Base-by-base conservation (phyloP, 768 basidiomycete species). In the Boletus insuetus region DNA sequence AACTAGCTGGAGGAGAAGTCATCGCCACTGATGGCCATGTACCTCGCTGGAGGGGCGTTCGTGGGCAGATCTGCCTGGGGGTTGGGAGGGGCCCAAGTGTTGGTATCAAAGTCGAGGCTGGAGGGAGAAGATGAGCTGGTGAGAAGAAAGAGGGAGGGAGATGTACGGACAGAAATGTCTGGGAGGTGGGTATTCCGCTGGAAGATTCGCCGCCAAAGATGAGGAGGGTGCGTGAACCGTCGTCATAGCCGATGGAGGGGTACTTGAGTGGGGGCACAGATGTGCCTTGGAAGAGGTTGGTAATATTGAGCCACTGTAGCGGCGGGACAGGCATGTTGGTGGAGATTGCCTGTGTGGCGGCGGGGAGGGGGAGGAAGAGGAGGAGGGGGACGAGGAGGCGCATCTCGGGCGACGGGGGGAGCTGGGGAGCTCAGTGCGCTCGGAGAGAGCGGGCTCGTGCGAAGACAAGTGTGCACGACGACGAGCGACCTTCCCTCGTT, bases 1-100 rank as follows among this genome's bases (percentile, higher is more conserved):
- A 54, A 89, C 89, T 91, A 88, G 86, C 86, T 92, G 12, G 89
- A 87, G 43, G 89, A 90, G 58, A 80, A 81, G 73, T 92, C 91
- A 20, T 75, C 72, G 6, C 87, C 91, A 41, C 80, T 74, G 39
- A 90, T 64, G 29, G 86, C 82, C 39, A 80, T 79, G 69, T 82
- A 85, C 66, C 88, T 78, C 29, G 86, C 77, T 14, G 86, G 75
- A 9, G 90, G 90, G 8, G 69, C 69, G 0, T 64, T 64, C 22
- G 66, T 56, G n/a, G 70, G 70, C 8, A 86, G 78, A 68, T 73
- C 77, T 13, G 70, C 10, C 20, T 85, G 82, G 22, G 86, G 80
- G 3, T 64, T 62, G 6, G 87, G 87, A 12, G 63, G 68, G 12
- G 77, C 75, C 91, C 91, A 93, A 9, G 72, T 71, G 42, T 87